phyloP scores from a whole-genome alignment of 345 rosid species.

The Dovyalis caffra region DNA sequence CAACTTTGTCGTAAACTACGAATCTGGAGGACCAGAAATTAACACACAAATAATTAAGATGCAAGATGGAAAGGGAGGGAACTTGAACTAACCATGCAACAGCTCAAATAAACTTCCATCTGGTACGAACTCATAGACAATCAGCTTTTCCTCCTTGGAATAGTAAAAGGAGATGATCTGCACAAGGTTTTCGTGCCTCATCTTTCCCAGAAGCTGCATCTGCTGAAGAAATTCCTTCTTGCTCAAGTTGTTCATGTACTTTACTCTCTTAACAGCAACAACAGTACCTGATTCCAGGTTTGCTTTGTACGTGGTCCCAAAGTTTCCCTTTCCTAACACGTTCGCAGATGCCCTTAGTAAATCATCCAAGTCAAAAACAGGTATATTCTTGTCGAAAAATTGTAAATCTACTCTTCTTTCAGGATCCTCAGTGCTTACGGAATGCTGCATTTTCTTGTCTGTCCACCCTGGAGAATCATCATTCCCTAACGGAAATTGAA shows the following conservation, averaged over 20 bases:
- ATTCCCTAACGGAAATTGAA: background rate
- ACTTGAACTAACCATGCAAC: conserved; percentile 45
- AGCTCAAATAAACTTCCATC: conserved; percentile 46
- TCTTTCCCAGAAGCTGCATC: conserved; percentile 51
- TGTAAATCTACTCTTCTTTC: conserved; percentile 45
- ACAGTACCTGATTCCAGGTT: conserved; percentile 44
- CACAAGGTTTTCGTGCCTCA: conserved; percentile 46
- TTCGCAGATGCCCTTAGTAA: conserved; percentile 56
- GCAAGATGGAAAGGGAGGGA: background rate
- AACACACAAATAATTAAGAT: background rate
- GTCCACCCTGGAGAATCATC: conserved; percentile 10
- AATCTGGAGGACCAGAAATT: background rate
- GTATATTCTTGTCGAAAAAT: conserved; percentile 38
- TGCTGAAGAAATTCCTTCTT: conserved; percentile 50
- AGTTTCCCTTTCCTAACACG: conserved; percentile 46
- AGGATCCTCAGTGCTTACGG: conserved; percentile 29
- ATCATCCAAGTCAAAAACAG: conserved; percentile 52
- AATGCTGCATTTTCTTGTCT: conserved; percentile 19
- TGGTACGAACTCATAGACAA: conserved; percentile 46
- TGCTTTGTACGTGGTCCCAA: conserved; percentile 50
- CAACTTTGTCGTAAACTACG: background rate
- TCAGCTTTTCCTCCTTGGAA: conserved; percentile 53
- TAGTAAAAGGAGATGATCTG: conserved; percentile 47
- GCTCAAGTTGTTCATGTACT: conserved; percentile 32
- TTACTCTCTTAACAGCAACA: conserved; percentile 46